Evolutionary conservation across 2,329 filamentous ascomycete genomes (phyloP).

Genomic region (Helicocarpus griseus): DNA sequence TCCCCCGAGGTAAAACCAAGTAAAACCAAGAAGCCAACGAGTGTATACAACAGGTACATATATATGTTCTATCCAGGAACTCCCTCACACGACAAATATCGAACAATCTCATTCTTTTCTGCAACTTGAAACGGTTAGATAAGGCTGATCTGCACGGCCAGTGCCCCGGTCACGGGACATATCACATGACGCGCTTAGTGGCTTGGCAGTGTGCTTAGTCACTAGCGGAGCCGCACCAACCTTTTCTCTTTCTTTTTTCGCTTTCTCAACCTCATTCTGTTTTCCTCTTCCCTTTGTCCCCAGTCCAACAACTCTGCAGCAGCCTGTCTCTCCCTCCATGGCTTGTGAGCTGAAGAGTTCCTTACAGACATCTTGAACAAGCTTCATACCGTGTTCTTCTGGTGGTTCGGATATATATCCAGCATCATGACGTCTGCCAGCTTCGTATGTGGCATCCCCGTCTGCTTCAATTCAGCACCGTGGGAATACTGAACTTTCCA

Average conservation of each 20-base stretch:
- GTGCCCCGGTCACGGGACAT: background rate
- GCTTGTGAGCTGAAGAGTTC: conserved; percentile 1
- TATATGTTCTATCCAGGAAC: too few relatives aligned
- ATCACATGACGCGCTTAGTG: background rate
- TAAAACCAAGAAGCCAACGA: too few relatives aligned
- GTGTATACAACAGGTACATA: too few relatives aligned
- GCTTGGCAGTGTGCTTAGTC: conserved; percentile 4
- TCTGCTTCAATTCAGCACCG: conserved; percentile 14
- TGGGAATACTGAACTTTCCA: conserved; percentile 24
- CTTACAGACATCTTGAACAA: background rate
- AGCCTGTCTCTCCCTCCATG: conserved; percentile 3
- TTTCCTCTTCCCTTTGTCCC: background rate
- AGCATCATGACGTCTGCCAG: conserved; percentile 31
- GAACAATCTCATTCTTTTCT: too few relatives aligned
- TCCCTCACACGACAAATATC: too few relatives aligned
- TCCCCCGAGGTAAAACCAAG: too few relatives aligned
- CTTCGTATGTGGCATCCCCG: conserved; percentile 30
- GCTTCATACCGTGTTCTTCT: background rate
- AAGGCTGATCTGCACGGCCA: too few relatives aligned
- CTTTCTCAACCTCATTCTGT: background rate
- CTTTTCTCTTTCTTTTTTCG: background rate
- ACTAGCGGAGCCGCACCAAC: conserved; percentile 4
- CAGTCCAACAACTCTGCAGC: conserved; percentile 1
- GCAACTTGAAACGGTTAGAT: too few relatives aligned
- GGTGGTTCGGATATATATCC: background rate